phyloP scores from a whole-genome alignment of 2,329 filamentous ascomycete species.

The Pseudogymnoascus sp. region DNA sequence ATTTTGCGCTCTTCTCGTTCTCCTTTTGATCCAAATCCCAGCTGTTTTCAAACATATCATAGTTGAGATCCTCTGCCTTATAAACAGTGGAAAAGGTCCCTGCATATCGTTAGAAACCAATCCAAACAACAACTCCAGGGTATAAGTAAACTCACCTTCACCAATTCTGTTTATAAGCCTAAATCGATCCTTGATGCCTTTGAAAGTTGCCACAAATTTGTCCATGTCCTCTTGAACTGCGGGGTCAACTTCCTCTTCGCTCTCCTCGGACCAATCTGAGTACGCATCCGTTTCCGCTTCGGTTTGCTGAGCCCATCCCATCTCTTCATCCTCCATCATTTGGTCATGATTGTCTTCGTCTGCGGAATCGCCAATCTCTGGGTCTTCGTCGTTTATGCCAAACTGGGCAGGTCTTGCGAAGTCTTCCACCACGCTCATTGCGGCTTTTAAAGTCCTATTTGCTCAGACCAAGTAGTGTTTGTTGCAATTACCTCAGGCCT shows the following conservation, averaged over 20 bases:
- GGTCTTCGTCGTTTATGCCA: not conserved
- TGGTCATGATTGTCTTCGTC: constrained; percentile 12
- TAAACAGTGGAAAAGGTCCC: constrained; percentile 98
- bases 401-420: constrained; percentile 1
- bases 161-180: constrained; percentile 93
- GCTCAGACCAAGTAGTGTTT: not conserved
- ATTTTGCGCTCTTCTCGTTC: constrained; percentile 54
- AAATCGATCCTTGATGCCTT: constrained; percentile 74
- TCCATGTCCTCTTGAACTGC: constrained; percentile 78
- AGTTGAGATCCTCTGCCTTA: constrained; percentile 89
- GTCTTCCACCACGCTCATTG: constrained; percentile 2
- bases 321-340: constrained; percentile 17
- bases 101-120: constrained; percentile 31
- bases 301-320: constrained; percentile 11
- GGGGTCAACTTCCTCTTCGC: constrained; percentile 54
- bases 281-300: constrained; percentile 32
- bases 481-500: not conserved
- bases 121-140: not conserved
- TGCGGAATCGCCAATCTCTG: constrained; percentile 9
- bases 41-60: constrained; percentile 72
- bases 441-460: not conserved
- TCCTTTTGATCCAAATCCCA: constrained; percentile 70
- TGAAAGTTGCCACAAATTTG: constrained; percentile 72
- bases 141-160: constrained; percentile 55
- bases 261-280: constrained; percentile 44